These are phyloP conservation scores for Ustilago loliicola DNA, from an alignment of 1,284 basidiomycete species.

Conservation along the genomic window DNA sequence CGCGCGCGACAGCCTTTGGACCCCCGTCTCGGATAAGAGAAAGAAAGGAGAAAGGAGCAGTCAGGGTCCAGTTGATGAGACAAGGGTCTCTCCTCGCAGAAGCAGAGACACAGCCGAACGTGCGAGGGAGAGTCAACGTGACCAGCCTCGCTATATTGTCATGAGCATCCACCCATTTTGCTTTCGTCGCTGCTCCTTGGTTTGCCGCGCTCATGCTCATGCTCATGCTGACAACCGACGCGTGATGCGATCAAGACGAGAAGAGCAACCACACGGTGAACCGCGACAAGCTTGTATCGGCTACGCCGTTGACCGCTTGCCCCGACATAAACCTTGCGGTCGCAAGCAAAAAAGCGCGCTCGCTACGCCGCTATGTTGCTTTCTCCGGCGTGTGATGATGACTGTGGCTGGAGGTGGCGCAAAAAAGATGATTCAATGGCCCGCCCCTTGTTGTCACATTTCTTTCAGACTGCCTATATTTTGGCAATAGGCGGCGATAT, in stretches of 20 bases:
- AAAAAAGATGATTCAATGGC: neutral
- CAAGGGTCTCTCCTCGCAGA: constrained; percentile 22
- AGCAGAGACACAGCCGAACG: neutral
- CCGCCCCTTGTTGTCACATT: neutral
- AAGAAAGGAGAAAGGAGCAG: too few relatives aligned
- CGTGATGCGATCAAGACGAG: constrained; percentile 4
- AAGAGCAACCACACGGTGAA: neutral
- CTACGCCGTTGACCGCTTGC: too few relatives aligned
- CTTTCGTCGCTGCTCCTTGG: neutral
- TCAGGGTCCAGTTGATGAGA: constrained; percentile 21
- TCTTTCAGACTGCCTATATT: too few relatives aligned
- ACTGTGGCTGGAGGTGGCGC: constrained; percentile 9
- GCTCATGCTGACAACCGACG: constrained; percentile 1
- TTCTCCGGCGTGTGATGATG: constrained; percentile 1
- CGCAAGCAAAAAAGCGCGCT: neutral
- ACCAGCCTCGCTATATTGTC: too few relatives aligned
- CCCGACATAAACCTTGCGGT: neutral
- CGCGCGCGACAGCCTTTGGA: too few relatives aligned
- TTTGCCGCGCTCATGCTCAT: neutral
- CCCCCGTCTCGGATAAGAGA: constrained; percentile 11
- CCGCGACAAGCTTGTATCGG: neutral
- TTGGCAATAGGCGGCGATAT: too few relatives aligned
- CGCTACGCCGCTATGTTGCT: neutral
- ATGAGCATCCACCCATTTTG: too few relatives aligned
- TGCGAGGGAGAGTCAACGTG: too few relatives aligned